A percentile compares a stretch with the other conserved stretches of the same genome.
Evolutionary conservation across 148 eudicot genomes (phyloP).

Genomic region (Pharnaceum exiguum): DNA sequence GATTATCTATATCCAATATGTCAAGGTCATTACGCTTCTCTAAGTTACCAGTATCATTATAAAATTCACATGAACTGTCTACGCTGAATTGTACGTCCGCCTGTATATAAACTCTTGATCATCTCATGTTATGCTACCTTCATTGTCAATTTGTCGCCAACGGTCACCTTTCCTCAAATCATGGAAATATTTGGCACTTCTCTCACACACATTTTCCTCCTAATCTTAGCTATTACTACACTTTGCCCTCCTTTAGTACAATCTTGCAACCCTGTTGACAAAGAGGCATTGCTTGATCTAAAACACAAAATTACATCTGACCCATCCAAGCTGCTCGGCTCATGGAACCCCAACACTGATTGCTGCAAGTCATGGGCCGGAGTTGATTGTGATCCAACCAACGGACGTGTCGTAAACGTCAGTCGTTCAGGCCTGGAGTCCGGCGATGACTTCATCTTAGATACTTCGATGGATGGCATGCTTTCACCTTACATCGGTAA

Average conservation of each 20-base stretch:
- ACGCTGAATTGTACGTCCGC: background rate
- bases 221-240: background rate
- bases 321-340: slow-evolving; percentile 31
- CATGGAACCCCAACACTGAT: slow-evolving; percentile 49
- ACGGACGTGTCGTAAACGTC: slow-evolving; percentile 47
- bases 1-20: background rate
- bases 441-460: slow-evolving; percentile 49
- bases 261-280: slow-evolving; percentile 50
- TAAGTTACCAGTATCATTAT: too few relatives aligned
- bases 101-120: background rate
- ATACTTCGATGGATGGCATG: slow-evolving; percentile 60
- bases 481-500: slow-evolving; percentile 69
- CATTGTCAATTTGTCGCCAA: too few relatives aligned
- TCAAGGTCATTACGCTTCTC: background rate
- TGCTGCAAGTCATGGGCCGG: slow-evolving; percentile 69
- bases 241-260: slow-evolving; percentile 6
- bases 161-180: slow-evolving; percentile 2
- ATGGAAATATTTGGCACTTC: slow-evolving; percentile 8
- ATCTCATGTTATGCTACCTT: background rate
- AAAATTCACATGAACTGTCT: too few relatives aligned
- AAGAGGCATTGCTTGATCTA: slow-evolving; percentile 43
- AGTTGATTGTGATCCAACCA: slow-evolving; percentile 37
- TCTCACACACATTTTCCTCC: slow-evolving; percentile 18
- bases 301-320: slow-evolving; percentile 47
- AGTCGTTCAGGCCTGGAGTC: slow-evolving; percentile 51